phyloP scores from a whole-genome alignment of 2,329 filamentous ascomycete species.

The Teratosphaeria nubilosa region DNA sequence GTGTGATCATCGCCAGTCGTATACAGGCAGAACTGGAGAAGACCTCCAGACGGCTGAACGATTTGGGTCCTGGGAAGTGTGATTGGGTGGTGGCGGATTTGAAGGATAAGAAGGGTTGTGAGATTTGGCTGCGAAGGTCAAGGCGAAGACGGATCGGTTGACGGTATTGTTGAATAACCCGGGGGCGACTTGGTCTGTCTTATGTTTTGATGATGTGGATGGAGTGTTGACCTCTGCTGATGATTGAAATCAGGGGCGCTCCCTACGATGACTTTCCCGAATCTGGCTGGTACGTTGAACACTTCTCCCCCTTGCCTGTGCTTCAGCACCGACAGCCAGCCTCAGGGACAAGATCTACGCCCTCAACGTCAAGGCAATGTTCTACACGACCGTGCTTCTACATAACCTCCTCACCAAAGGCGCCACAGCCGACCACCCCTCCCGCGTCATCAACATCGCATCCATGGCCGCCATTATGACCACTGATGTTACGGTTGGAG shows the following conservation, averaged over 20 bases:
- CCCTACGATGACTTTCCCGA: slow-evolving; percentile 50
- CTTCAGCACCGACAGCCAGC: background rate
- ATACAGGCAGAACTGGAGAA: slow-evolving; percentile 37
- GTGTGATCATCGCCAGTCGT: slow-evolving; percentile 33
- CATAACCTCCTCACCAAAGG: slow-evolving; percentile 34
- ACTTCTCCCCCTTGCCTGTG: background rate
- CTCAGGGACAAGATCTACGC: slow-evolving; percentile 36
- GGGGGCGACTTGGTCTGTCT: slow-evolving; percentile 27
- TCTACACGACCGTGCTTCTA: slow-evolving; percentile 39
- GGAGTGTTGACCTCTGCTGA: background rate
- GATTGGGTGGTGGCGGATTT: slow-evolving; percentile 38
- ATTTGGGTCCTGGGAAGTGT: slow-evolving; percentile 35
- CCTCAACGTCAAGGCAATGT: slow-evolving; percentile 28
- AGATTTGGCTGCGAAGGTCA: slow-evolving; percentile 32
- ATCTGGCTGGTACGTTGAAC: slow-evolving; percentile 34
- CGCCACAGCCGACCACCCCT: slow-evolving; percentile 31
- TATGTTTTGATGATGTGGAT: background rate
- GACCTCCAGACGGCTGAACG: slow-evolving; percentile 32
- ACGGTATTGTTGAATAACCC: slow-evolving; percentile 39
- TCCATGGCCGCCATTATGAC: slow-evolving; percentile 37
- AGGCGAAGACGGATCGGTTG: slow-evolving; percentile 35
- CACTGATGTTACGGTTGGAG: slow-evolving; percentile 35
- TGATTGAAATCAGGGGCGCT: slow-evolving; percentile 30
- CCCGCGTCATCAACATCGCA: slow-evolving; percentile 37
- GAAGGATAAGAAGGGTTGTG: slow-evolving; percentile 34